These are phyloP conservation scores for Onygenales sp. DNA, from an alignment of 2,329 filamentous ascomycete species.

Conservation along the genomic window DNA sequence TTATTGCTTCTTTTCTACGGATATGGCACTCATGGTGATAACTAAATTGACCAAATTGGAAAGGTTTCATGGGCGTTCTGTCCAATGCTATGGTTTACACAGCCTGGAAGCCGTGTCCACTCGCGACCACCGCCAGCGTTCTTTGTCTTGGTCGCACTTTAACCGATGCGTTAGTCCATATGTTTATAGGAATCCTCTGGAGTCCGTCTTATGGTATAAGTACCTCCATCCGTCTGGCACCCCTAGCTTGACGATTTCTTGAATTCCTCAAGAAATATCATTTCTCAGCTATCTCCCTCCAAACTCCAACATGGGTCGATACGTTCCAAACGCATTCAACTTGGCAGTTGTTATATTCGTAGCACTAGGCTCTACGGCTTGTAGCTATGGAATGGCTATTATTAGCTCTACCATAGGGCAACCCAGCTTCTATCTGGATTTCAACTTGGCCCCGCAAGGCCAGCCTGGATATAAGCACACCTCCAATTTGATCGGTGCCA, in stretches of 20 bases:
- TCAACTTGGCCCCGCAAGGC: constrained; percentile 28
- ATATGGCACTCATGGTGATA: too few relatives aligned
- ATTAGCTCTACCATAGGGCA: constrained; percentile 40
- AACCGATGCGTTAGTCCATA: too few relatives aligned
- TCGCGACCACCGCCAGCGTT: too few relatives aligned
- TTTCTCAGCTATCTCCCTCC: too few relatives aligned
- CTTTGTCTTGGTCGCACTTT: too few relatives aligned
- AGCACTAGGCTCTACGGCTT: constrained; percentile 24
- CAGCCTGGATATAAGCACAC: constrained; percentile 34
- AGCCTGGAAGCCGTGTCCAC: too few relatives aligned
- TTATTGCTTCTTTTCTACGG: not conserved
- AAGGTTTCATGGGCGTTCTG: too few relatives aligned
- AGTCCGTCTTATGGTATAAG: too few relatives aligned
- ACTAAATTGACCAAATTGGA: too few relatives aligned
- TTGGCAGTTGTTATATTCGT: constrained; percentile 25
- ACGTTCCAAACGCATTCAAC: constrained; percentile 21
- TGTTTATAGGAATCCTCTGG: too few relatives aligned
- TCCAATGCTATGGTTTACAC: too few relatives aligned
- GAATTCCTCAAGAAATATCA: not conserved
- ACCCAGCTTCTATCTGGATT: constrained; percentile 35
- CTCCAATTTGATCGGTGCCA: constrained; percentile 33
- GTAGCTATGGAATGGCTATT: constrained; percentile 25
- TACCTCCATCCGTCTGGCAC: too few relatives aligned
- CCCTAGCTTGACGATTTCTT: not conserved
- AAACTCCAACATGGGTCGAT: constrained; percentile 3